These are phyloP conservation scores for Akanthomyces dipterigenus DNA, from an alignment of 2,329 filamentous ascomycete genomes.

Conservation along the genomic window DNA sequence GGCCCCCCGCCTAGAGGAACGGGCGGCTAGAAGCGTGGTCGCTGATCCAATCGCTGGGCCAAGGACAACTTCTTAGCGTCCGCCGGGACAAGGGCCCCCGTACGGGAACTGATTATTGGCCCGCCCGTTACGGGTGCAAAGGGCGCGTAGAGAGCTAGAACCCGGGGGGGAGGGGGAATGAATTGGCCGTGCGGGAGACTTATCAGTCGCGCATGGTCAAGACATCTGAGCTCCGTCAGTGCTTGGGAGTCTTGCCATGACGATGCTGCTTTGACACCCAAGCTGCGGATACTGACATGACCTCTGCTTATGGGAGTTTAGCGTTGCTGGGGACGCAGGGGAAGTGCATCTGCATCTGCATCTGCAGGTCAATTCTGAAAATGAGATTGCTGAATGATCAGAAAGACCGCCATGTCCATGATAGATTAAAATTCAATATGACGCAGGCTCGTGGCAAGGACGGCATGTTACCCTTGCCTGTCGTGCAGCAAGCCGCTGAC, in stretches of 20 bases:
- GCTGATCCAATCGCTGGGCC: slow-evolving; percentile 2
- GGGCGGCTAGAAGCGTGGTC: slow-evolving; percentile 9
- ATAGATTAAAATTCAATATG: neutral
- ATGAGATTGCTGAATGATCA: no score
- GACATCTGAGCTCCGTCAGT: no score
- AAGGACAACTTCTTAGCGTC: neutral
- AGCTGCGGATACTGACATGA: no score
- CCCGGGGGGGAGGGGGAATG: no score
- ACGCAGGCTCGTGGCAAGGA: neutral
- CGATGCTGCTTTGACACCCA: no score
- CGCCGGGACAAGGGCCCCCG: neutral
- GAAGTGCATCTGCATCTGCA: no score
- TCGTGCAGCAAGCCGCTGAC: neutral
- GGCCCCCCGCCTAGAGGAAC: neutral
- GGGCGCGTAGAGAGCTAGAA: slow-evolving; percentile 1
- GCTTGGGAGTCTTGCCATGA: no score
- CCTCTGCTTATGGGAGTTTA: no score
- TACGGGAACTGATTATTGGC: neutral
- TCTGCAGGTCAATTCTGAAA: no score
- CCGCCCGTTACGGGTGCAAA: neutral
- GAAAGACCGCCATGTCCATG: no score
- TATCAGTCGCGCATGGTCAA: neutral
- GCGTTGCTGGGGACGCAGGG: no score
- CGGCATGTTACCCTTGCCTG: neutral
- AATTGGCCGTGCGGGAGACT: neutral